Conservation (phyloP, 106 monocot genomes). For the Alisma plantagoaquatica region DNA sequence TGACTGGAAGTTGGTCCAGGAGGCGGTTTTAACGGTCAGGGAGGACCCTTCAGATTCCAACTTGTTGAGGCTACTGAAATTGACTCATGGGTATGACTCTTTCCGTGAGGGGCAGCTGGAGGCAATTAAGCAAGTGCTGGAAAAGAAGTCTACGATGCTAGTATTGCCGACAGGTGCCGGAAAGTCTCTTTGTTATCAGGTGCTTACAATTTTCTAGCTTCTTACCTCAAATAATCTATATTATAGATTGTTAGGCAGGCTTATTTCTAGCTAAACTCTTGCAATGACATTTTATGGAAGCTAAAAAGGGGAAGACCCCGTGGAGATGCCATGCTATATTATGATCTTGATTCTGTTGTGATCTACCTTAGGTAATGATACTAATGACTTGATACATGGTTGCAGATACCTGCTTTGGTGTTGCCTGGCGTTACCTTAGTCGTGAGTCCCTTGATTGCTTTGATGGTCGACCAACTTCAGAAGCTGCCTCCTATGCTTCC, state of each 20-base stretch:
- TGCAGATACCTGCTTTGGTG: constrained; percentile 72
- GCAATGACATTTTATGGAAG: too few species aligned
- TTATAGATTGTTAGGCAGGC: too few species aligned
- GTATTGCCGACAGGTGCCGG: constrained; percentile 95
- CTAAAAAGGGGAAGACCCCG: too few species aligned
- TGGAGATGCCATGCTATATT: too few species aligned
- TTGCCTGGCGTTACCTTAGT: constrained; percentile 83
- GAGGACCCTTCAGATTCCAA: constrained; percentile 51
- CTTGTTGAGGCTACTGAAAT: constrained; percentile 54
- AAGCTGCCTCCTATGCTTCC: constrained; percentile 64
- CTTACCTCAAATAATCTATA: too few species aligned
- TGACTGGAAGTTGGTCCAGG: constrained; percentile 15
- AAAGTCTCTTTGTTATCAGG: constrained; percentile 97
- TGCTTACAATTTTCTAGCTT: constrained; percentile 13
- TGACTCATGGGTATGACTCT: constrained; percentile 70
- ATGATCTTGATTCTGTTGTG: too few species aligned
- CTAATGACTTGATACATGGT: too few species aligned
- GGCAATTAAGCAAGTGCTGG: constrained; percentile 51
- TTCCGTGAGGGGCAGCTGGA: constrained; percentile 85
- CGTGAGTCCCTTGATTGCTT: constrained; percentile 80
- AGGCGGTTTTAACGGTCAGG: constrained; percentile 33
- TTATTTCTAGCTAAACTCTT: too few species aligned
- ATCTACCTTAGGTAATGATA: too few species aligned
- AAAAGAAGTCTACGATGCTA: constrained; percentile 69
- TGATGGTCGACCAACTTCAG: constrained; percentile 93